Evolutionary conservation across 2,329 filamentous ascomycete species (phyloP).

Genomic region (Sarocladiaceae sp.): DNA sequence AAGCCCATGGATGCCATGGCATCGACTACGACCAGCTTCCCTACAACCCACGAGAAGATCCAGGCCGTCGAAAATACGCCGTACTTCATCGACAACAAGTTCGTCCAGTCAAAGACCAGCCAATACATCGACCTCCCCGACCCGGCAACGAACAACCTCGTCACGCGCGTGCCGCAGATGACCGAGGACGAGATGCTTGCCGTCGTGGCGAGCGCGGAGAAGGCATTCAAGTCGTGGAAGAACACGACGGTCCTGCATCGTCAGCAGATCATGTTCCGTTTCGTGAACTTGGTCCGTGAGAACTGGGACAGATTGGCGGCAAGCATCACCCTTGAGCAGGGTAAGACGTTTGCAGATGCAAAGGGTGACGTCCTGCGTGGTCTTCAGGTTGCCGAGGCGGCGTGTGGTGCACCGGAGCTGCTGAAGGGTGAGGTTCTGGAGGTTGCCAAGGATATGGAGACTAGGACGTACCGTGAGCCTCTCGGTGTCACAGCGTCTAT

Average conservation of each 20-base stretch:
- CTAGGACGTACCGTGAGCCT: conserved; percentile 73
- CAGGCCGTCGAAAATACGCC: conserved; percentile 62
- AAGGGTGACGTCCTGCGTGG: conserved; percentile 76
- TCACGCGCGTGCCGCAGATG: conserved; percentile 77
- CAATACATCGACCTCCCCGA: conserved; percentile 76
- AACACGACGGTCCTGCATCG: conserved; percentile 64
- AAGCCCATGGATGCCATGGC: conserved; percentile 46
- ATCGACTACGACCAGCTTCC: conserved; percentile 56
- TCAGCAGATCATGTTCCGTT: conserved; percentile 85
- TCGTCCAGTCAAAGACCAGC: conserved; percentile 59
- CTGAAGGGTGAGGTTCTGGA: conserved; percentile 79
- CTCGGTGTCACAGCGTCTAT: conserved; percentile 77
- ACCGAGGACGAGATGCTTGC: conserved; percentile 71
- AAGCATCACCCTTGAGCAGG: conserved; percentile 81
- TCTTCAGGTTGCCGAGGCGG: conserved; percentile 78
- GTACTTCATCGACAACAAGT: conserved; percentile 78
- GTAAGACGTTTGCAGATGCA: conserved; percentile 81
- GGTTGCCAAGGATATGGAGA: conserved; percentile 88
- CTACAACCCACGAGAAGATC: conserved; percentile 66
- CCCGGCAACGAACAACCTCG: conserved; percentile 78
- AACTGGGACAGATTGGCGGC: conserved; percentile 81
- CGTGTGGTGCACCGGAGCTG: conserved; percentile 73
- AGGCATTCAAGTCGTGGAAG: conserved; percentile 69
- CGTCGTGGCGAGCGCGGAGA: conserved; percentile 67
- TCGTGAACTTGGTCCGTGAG: conserved; percentile 70